phyloP scores from a whole-genome alignment of 1,139 yeast genomes.

The Schwanniomyces etchellsii region DNA sequence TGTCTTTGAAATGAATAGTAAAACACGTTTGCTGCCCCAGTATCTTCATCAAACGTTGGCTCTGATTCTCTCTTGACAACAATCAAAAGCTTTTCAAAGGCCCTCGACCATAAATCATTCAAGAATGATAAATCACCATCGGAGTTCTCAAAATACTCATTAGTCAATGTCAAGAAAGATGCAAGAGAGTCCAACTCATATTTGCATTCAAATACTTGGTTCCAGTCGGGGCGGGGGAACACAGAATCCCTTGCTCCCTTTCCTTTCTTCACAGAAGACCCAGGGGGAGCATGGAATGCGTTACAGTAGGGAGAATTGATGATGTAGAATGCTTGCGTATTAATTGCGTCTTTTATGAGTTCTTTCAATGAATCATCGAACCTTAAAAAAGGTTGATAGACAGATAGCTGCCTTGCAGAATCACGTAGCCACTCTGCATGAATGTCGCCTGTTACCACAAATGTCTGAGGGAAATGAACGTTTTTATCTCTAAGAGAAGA shows the following conservation, averaged over 20 bases:
- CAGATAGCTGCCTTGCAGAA: slow-evolving; percentile 77
- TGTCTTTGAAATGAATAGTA: slow-evolving; percentile 67
- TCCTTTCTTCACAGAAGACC: slow-evolving; percentile 47
- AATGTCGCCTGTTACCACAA: slow-evolving; percentile 84
- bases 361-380: slow-evolving; percentile 45
- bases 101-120: slow-evolving; percentile 52
- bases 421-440: slow-evolving; percentile 91
- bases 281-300: slow-evolving; percentile 83
- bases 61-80: slow-evolving; percentile 57
- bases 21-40: slow-evolving; percentile 47
- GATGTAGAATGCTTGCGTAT: slow-evolving; percentile 67
- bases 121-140: slow-evolving; percentile 50
- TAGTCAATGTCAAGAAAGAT: slow-evolving; percentile 67
- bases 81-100: slow-evolving; percentile 46
- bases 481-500: slow-evolving; percentile 10
- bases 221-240: slow-evolving; percentile 64
- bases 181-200: slow-evolving; percentile 87
- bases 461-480: slow-evolving; percentile 27
- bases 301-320: slow-evolving; percentile 72
- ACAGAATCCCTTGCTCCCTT: slow-evolving; percentile 62
- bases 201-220: slow-evolving; percentile 78
- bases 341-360: slow-evolving; percentile 71
- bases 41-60: slow-evolving; percentile 54
- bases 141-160: slow-evolving; percentile 57
- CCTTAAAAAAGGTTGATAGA: slow-evolving; percentile 58